Percentiles rank a stretch among this genome's conserved stretches.
Evolutionary conservation across 345 rosid genomes (phyloP).

Genomic region (Sisymbrium altissimum): DNA sequence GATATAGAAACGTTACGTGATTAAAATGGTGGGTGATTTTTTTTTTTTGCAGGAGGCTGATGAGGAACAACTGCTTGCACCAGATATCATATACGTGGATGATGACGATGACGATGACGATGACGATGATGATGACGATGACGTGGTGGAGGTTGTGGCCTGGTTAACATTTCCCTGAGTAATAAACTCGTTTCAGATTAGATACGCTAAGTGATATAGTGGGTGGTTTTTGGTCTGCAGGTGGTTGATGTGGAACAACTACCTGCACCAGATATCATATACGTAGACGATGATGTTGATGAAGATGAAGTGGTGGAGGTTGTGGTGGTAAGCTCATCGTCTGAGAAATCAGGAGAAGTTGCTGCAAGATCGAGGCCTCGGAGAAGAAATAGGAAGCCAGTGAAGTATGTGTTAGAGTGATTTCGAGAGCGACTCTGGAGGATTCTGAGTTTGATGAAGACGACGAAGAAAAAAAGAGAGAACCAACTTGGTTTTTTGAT

Average conservation of each 20-base stretch:
- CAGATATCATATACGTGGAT: neutral
- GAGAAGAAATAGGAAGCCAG: slow-evolving; percentile 47
- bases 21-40: neutral
- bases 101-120: neutral
- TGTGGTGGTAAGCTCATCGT: slow-evolving; percentile 20
- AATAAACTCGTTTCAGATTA: too few relatives aligned
- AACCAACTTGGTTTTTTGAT: neutral
- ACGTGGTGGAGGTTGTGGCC: too few relatives aligned
- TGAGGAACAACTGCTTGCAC: neutral
- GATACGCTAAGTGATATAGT: too few relatives aligned
- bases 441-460: neutral
- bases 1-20: neutral
- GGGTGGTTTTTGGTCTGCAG: neutral
- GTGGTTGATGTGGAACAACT: neutral
- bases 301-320: slow-evolving; percentile 9
- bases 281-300: neutral
- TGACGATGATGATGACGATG: too few relatives aligned
- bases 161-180: too few relatives aligned
- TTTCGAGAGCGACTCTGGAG: slow-evolving; percentile 18
- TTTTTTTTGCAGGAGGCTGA: slow-evolving; percentile 6
- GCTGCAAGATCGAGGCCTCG: slow-evolving; percentile 41
- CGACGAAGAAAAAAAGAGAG: neutral
- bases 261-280: neutral
- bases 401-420: slow-evolving; percentile 69
- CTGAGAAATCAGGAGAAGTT: neutral